Evolutionary conservation across 345 rosid genomes (phyloP).

Genomic region (Turritis glabra): DNA sequence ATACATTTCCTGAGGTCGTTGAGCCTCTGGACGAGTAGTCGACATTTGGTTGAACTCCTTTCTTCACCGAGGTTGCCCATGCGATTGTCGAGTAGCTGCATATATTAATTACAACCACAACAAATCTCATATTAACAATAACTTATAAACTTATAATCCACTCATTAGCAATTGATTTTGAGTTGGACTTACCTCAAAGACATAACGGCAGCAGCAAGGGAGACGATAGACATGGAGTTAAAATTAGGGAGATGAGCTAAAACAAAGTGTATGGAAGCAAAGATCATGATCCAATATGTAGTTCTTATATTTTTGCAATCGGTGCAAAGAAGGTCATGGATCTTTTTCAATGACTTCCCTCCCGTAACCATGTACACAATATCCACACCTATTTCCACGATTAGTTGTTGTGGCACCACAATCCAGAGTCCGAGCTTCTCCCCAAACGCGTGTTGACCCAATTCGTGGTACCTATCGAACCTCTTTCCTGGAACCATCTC

Average conservation of each 20-base stretch:
- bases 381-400: conserved; percentile 64
- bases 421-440: conserved; percentile 82
- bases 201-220: conserved; percentile 85
- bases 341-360: conserved; percentile 76
- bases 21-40: conserved; percentile 56
- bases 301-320: conserved; percentile 51
- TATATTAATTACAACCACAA: neutral
- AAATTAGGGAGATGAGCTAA: conserved; percentile 79
- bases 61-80: conserved; percentile 52
- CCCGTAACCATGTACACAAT: conserved; percentile 87
- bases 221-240: conserved; percentile 61
- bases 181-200: conserved; percentile 52
- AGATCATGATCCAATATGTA: conserved; percentile 71
- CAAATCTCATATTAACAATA: neutral
- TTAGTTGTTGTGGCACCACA: conserved; percentile 74
- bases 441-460: conserved; percentile 75
- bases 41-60: conserved; percentile 51
- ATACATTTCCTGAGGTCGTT: conserved; percentile 40
- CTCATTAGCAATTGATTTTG: neutral
- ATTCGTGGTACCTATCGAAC: conserved; percentile 80
- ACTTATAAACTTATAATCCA: too few species aligned
- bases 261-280: conserved; percentile 65
- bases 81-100: conserved; percentile 76
- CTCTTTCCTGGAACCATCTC: conserved; percentile 77
- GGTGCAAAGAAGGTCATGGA: conserved; percentile 56